phyloP scores from a whole-genome alignment of 2,329 filamentous ascomycete genomes.

The Bretziella fagacearum region DNA sequence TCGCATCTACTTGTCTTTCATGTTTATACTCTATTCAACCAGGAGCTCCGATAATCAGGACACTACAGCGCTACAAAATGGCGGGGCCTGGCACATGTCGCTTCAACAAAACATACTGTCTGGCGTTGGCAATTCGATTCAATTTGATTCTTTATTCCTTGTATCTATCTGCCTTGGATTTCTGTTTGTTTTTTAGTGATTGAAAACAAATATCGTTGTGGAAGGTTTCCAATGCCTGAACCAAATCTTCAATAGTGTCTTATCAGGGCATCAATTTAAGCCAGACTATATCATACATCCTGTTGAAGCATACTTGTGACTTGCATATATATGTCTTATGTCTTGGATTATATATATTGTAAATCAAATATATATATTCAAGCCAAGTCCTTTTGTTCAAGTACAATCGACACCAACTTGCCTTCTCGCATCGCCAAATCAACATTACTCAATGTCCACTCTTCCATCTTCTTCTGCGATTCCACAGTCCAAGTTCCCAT shows the following conservation, averaged over 20 bases:
- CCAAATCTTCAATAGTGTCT: no score
- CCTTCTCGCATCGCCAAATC: constrained; percentile 43
- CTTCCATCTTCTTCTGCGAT: constrained; percentile 51
- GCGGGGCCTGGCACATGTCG: constrained; percentile 3
- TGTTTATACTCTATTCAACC: constrained; percentile 5
- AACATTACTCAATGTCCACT: constrained; percentile 58
- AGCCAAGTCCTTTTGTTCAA: constrained; percentile 38
- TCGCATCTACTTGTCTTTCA: neutral
- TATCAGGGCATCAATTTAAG: no score
- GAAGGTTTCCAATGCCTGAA: no score
- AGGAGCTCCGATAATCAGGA: constrained; percentile 9
- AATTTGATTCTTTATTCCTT: neutral
- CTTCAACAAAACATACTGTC: constrained; percentile 3
- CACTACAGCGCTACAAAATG: constrained; percentile 5
- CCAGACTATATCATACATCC: no score
- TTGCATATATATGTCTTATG: no score
- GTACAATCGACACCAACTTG: constrained; percentile 50
- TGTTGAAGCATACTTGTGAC: neutral
- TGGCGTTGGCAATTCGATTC: constrained; percentile 1
- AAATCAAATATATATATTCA: neutral
- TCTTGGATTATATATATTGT: neutral
- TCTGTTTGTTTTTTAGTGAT: no score
- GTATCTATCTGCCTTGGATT: no score
- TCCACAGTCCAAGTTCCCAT: constrained; percentile 72
- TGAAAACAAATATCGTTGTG: no score